Conservation (phyloP, 2,329 filamentous ascomycete genomes). For the Cercospora sesami region DNA sequence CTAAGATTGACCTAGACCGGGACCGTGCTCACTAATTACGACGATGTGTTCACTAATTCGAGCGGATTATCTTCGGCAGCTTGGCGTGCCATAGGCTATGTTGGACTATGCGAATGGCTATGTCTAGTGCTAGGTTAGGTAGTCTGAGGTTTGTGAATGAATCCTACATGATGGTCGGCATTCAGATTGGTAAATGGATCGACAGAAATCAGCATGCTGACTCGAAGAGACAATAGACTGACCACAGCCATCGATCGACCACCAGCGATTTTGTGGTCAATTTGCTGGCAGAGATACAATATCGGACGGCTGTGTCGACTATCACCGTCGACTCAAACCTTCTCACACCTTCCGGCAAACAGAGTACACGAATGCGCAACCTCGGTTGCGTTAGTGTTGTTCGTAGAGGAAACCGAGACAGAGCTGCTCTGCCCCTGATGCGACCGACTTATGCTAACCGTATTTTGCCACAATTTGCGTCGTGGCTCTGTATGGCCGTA, state of each 20-base stretch:
- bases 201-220: too few species aligned
- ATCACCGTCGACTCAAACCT: neutral
- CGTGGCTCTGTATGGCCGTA: too few species aligned
- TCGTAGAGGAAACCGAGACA: neutral
- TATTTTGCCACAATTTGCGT: neutral
- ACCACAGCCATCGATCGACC: neutral
- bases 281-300: neutral
- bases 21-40: neutral
- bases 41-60: neutral
- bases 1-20: neutral
- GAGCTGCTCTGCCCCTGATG: neutral
- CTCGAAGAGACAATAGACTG: too few species aligned
- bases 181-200: too few species aligned
- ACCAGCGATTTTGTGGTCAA: neutral
- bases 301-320: neutral
- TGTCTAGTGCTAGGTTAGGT: too few species aligned
- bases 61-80: neutral
- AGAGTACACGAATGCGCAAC: neutral
- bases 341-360: neutral
- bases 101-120: too few species aligned
- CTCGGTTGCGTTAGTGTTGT: neutral
- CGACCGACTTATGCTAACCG: neutral
- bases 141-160: too few species aligned
- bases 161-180: too few species aligned
- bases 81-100: neutral